Evolutionary conservation across 352 stramenopile species (phyloP).

Genomic region (Globisporangium perplexum): DNA sequence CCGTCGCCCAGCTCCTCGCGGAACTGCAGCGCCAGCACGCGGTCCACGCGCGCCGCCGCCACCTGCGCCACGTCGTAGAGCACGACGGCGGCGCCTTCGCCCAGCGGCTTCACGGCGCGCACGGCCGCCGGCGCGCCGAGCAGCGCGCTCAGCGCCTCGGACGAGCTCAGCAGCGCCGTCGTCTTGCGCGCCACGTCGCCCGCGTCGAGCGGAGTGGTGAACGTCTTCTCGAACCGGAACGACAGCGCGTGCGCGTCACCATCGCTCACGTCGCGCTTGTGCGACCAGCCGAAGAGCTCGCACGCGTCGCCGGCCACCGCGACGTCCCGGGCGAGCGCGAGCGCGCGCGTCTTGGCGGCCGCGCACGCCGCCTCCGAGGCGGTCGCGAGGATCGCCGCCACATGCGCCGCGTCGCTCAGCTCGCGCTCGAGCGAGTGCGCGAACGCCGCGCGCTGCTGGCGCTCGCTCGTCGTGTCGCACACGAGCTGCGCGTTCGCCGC

Average conservation of each 20-base stretch:
- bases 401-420: conserved; percentile 3
- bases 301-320: conserved; percentile 1
- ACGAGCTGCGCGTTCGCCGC: conserved; percentile 39
- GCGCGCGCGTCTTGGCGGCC: conserved; percentile 5
- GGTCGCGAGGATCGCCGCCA: conserved; percentile 7
- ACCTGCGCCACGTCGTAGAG: conserved; percentile 8
- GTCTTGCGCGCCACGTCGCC: conserved; percentile 5
- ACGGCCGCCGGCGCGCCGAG: neutral
- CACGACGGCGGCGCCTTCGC: conserved; percentile 5
- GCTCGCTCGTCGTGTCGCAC: conserved; percentile 20
- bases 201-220: neutral
- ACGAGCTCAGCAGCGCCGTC: conserved; percentile 2
- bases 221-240: conserved; percentile 20
- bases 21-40: conserved; percentile 10
- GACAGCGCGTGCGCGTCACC: neutral
- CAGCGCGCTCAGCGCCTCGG: conserved; percentile 3
- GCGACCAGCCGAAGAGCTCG: conserved; percentile 5
- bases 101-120: conserved; percentile 6
- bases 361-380: conserved; percentile 5
- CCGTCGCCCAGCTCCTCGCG: conserved; percentile 22
- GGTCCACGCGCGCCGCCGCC: conserved; percentile 8
- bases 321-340: neutral
- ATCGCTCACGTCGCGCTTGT: conserved; percentile 4
- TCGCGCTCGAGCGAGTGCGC: conserved; percentile 1
- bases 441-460: conserved; percentile 5